phyloP scores from a whole-genome alignment of 768 basidiomycete genomes.

The Calocera viscosa region DNA sequence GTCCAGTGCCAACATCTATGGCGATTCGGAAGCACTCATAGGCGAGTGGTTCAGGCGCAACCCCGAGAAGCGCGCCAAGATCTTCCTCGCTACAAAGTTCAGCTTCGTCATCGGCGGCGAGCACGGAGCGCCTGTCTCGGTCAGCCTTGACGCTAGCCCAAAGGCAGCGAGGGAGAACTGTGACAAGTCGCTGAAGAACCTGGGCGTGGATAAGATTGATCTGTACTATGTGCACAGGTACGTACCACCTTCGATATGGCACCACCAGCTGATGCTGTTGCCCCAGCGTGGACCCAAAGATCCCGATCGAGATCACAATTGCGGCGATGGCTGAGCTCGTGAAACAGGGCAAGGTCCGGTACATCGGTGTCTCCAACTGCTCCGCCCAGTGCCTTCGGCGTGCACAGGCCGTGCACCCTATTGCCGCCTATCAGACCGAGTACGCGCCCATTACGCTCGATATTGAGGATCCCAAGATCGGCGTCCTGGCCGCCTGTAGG shows the following conservation, averaged over 20 bases:
- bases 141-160: slow-evolving; percentile 10
- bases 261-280: neutral
- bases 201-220: slow-evolving; percentile 36
- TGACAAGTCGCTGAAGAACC: slow-evolving; percentile 27
- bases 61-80: slow-evolving; percentile 37
- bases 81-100: slow-evolving; percentile 55
- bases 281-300: slow-evolving; percentile 19
- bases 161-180: neutral
- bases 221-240: slow-evolving; percentile 37
- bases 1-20: slow-evolving; percentile 34
- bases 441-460: slow-evolving; percentile 23
- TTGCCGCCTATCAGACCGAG: slow-evolving; percentile 18
- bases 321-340: slow-evolving; percentile 18
- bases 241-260: neutral
- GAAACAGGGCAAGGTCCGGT: slow-evolving; percentile 16
- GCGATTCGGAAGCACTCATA: slow-evolving; percentile 34
- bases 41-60: slow-evolving; percentile 42
- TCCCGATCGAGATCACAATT: slow-evolving; percentile 19
- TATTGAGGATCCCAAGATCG: slow-evolving; percentile 19
- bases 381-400: slow-evolving; percentile 14
- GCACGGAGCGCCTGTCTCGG: neutral
- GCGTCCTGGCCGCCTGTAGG: slow-evolving; percentile 22
- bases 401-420: slow-evolving; percentile 16
- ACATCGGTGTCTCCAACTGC: slow-evolving; percentile 19
- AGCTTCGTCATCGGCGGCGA: slow-evolving; percentile 31